Conservation (phyloP, 2,329 filamentous ascomycete species). For the Phyllosticta citribraziliensis region DNA sequence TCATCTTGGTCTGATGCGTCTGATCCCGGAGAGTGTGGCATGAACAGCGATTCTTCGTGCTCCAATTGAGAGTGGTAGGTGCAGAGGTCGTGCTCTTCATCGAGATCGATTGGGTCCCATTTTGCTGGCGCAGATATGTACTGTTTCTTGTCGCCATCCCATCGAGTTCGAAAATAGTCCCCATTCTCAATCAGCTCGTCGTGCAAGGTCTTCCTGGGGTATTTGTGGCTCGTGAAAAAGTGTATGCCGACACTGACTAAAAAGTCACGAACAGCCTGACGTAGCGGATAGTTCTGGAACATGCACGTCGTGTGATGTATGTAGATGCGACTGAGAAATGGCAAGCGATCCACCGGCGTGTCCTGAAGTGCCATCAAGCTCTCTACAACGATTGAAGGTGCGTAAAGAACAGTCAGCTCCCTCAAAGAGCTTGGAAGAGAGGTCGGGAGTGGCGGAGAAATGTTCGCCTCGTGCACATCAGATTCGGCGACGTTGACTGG, state of each 20-base stretch:
- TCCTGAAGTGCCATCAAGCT: slow-evolving; percentile 1
- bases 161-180: not conserved
- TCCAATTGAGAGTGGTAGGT: not conserved
- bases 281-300: not conserved
- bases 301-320: not conserved
- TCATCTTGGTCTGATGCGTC: not conserved
- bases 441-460: not conserved
- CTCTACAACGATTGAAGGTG: slow-evolving; percentile 3
- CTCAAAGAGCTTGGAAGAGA: not conserved
- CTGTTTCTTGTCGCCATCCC: not conserved
- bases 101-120: not conserved
- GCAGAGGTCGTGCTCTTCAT: not conserved
- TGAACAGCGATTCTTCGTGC: not conserved
- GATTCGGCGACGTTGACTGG: not conserved
- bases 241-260: not conserved
- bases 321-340: not conserved
- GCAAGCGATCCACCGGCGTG: not conserved
- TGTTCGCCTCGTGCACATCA: not conserved
- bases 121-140: not conserved
- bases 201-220: not conserved
- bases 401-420: slow-evolving; percentile 2
- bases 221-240: not conserved
- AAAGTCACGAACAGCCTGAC: not conserved
- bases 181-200: not conserved
- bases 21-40: not conserved